Conservation (phyloP, 1,284 basidiomycete genomes). For the Polyporus tsugae region DNA sequence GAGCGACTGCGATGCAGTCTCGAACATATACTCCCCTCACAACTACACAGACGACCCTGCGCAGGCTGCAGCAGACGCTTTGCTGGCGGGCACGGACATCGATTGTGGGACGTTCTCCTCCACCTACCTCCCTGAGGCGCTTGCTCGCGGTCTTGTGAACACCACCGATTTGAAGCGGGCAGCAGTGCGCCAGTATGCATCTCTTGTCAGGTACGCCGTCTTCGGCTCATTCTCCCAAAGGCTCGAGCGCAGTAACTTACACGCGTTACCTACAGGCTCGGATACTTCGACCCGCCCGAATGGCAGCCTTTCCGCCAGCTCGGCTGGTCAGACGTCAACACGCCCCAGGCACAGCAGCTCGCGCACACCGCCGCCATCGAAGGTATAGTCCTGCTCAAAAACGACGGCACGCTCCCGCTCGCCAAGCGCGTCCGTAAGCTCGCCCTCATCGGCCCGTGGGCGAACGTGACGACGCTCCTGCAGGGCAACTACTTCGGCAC, state of each 20-base stretch:
- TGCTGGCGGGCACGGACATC: constrained; percentile 63
- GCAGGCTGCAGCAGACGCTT: constrained; percentile 56
- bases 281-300: constrained; percentile 61
- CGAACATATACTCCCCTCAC: constrained; percentile 58
- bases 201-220: constrained; percentile 55
- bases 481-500: constrained; percentile 64
- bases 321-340: constrained; percentile 56
- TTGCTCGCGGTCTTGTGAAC: constrained; percentile 55
- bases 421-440: constrained; percentile 50
- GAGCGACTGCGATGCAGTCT: constrained; percentile 50
- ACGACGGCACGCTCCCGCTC: constrained; percentile 61
- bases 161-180: constrained; percentile 52
- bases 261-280: constrained; percentile 46
- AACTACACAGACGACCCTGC: constrained; percentile 52
- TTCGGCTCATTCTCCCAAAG: neutral
- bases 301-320: constrained; percentile 60
- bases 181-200: constrained; percentile 56
- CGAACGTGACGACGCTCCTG: constrained; percentile 61
- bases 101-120: constrained; percentile 61
- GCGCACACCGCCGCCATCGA: constrained; percentile 59
- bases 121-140: constrained; percentile 52
- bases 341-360: constrained; percentile 53
- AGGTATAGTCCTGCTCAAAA: constrained; percentile 64
- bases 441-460: constrained; percentile 63
- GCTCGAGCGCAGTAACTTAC: neutral